phyloP scores from a whole-genome alignment of 495 filamentous ascomycete species.

The Cercophora newfieldiana region DNA sequence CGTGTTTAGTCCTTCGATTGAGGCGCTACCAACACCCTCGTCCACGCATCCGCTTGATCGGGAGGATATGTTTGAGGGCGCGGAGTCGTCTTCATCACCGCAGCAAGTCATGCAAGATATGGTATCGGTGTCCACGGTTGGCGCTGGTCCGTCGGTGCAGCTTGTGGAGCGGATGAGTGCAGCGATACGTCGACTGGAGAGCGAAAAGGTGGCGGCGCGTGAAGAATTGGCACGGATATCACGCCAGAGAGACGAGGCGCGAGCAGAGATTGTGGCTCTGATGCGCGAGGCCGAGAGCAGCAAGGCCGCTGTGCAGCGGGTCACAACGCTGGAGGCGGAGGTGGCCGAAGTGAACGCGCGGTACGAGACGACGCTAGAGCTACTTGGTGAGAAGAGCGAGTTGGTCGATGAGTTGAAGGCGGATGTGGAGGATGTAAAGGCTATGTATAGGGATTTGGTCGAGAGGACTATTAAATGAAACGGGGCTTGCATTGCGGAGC shows the following conservation, averaged over 20 bases:
- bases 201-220: conserved; percentile 79
- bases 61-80: conserved; percentile 66
- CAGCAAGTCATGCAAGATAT: conserved; percentile 81
- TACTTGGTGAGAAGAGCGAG: conserved; percentile 97
- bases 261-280: conserved; percentile 82
- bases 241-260: conserved; percentile 82
- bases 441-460: conserved; percentile 90
- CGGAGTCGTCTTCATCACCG: conserved; percentile 61
- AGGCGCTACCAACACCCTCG: conserved; percentile 26
- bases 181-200: conserved; percentile 85
- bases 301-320: conserved; percentile 56
- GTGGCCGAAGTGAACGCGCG: conserved; percentile 64
- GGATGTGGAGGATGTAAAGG: conserved; percentile 90
- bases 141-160: conserved; percentile 89
- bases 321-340: conserved; percentile 65
- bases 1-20: conserved; percentile 37
- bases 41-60: conserved; percentile 64
- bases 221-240: conserved; percentile 82
- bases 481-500: not conserved
- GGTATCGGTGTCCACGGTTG: conserved; percentile 82
- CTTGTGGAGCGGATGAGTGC: conserved; percentile 96
- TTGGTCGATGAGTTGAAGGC: conserved; percentile 80
- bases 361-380: conserved; percentile 88
- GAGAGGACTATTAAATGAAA: conserved; percentile 69
- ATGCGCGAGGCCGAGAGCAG: conserved; percentile 83